Percentiles rank a stretch among this genome's conserved stretches.
Conservation (phyloP, 306 rosid genomes). For the Dicorynia guianensis region DNA sequence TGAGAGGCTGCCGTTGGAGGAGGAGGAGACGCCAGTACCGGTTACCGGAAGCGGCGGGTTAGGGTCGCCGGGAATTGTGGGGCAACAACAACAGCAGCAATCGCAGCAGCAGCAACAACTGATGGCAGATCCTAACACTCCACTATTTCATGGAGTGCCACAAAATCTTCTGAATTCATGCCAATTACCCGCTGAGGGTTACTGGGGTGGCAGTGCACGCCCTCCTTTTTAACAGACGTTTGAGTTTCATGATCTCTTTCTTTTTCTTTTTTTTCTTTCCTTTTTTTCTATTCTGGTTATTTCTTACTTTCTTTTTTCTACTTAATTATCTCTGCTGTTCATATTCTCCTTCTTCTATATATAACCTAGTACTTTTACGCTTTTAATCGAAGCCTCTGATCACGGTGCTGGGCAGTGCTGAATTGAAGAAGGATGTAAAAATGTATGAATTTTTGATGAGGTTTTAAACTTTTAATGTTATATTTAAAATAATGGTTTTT, state of each 20-base stretch:
- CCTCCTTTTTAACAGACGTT: constrained; percentile 67
- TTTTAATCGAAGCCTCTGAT: constrained; percentile 57
- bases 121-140: constrained; percentile 58
- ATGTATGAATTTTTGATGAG: constrained; percentile 51
- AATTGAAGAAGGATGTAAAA: constrained; percentile 71
- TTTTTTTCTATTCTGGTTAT: constrained; percentile 13
- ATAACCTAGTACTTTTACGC: constrained; percentile 45
- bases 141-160: constrained; percentile 72
- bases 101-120: constrained; percentile 49
- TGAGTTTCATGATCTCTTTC: constrained; percentile 28
- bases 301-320: neutral
- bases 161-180: constrained; percentile 86
- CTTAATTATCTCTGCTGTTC: constrained; percentile 46
- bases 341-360: constrained; percentile 56
- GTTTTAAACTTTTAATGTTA: constrained; percentile 37
- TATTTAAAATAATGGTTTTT: constrained; percentile 6
- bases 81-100: constrained; percentile 57
- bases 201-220: constrained; percentile 76
- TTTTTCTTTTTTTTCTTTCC: neutral
- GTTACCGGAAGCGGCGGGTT: constrained; percentile 51
- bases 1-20: constrained; percentile 90
- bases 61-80: constrained; percentile 65
- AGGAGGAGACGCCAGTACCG: constrained; percentile 55
- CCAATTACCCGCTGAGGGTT: constrained; percentile 83
- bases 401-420: constrained; percentile 38